phyloP scores from a whole-genome alignment of 345 rosid species.

The Gossypium raimondii region DNA sequence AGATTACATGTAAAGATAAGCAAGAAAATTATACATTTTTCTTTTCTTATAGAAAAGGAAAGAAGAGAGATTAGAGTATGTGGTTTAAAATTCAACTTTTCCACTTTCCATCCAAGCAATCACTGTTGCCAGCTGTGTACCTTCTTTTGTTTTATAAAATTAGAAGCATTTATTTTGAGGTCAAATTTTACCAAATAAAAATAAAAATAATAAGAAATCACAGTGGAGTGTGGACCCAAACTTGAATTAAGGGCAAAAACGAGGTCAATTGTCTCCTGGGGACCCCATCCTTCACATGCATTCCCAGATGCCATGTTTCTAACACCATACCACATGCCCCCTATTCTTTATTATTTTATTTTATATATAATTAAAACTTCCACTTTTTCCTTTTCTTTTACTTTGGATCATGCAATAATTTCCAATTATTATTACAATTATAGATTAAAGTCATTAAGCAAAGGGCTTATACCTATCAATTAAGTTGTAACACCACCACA shows the following conservation, averaged over 20 bases:
- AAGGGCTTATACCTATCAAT: neutral
- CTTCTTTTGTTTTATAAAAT: neutral
- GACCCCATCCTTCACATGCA: conserved; percentile 25
- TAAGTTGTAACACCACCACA: no score
- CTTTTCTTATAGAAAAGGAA: no score
- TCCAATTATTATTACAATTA: neutral
- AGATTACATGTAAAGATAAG: no score
- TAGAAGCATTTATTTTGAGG: neutral
- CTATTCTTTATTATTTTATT: neutral
- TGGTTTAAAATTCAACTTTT: conserved; percentile 28
- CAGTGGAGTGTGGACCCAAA: neutral
- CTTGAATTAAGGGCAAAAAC: neutral
- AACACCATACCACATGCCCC: no score
- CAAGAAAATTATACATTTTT: no score
- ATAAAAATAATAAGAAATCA: neutral
- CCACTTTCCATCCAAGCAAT: conserved; percentile 31
- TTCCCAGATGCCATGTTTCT: conserved; percentile 24
- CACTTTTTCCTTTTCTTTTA: neutral
- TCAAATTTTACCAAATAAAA: neutral
- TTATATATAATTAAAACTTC: neutral
- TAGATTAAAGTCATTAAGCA: neutral
- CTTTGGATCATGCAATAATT: conserved; percentile 5
- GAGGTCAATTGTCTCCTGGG: neutral
- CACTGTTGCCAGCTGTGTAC: conserved; percentile 34
- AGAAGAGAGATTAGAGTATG: conserved; percentile 8